Percentiles rank a stretch among this genome's conserved stretches.
phyloP scores from a whole-genome alignment of 164 flowering plant genomes.

The Pachysandra terminalis region DNA sequence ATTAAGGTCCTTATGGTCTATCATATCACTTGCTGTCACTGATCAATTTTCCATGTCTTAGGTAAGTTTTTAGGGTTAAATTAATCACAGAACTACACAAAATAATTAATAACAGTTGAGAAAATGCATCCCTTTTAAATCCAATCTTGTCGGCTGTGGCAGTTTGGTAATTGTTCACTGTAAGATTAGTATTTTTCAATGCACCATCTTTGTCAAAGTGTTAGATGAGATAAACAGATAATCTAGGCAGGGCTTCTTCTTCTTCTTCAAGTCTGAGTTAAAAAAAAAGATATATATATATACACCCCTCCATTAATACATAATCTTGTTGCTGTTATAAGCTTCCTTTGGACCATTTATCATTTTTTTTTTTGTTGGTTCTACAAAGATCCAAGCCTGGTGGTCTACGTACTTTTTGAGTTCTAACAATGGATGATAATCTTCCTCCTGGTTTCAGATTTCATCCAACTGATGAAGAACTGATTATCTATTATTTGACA shows the following conservation, averaged over 20 bases:
- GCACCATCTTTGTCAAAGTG: constrained; percentile 56
- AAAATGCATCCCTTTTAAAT: too few species aligned
- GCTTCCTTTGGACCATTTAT: background rate
- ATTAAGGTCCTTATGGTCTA: too few species aligned
- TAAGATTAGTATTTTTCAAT: constrained; percentile 4
- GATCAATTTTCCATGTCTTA: too few species aligned
- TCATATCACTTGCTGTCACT: too few species aligned
- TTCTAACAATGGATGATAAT: background rate
- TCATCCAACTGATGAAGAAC: constrained; percentile 35
- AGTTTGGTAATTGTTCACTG: too few species aligned
- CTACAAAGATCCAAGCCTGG: background rate
- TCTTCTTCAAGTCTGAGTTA: background rate
- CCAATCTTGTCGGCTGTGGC: too few species aligned
- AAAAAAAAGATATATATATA: too few species aligned
- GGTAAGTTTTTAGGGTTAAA: too few species aligned
- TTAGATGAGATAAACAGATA: constrained; percentile 38
- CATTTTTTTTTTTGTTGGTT: background rate
- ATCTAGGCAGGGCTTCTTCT: background rate
- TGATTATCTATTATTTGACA: constrained; percentile 20
- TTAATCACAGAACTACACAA: too few species aligned
- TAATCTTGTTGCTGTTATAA: background rate
- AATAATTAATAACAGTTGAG: too few species aligned
- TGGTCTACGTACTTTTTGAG: too few species aligned
- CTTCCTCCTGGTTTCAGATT: constrained; percentile 35
- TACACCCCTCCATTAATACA: background rate